Conservation (phyloP, 106 monocot genomes). For the Apostasia ramifera region DNA sequence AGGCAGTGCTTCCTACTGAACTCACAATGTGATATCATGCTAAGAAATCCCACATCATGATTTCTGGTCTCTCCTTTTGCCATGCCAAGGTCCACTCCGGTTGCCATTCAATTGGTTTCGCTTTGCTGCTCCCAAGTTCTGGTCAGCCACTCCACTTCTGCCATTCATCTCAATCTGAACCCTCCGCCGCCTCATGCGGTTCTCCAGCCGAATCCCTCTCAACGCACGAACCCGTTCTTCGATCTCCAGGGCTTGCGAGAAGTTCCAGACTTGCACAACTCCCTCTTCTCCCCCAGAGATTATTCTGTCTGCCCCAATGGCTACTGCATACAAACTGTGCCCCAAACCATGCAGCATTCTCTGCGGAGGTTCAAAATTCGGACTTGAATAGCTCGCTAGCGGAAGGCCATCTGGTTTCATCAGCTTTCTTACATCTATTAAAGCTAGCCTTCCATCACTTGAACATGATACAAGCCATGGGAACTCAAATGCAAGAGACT, state of each 20-base stretch:
- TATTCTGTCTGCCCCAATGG: slow-evolving; percentile 63
- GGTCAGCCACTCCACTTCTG: slow-evolving; percentile 34
- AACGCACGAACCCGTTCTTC: slow-evolving; percentile 51
- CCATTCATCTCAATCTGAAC: slow-evolving; percentile 52
- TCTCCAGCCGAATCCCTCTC: slow-evolving; percentile 48
- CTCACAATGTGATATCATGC: too few species aligned
- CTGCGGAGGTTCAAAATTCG: slow-evolving; percentile 56
- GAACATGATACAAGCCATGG: slow-evolving; percentile 86
- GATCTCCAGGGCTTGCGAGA: slow-evolving; percentile 69
- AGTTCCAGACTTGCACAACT: slow-evolving; percentile 69
- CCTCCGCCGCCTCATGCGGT: slow-evolving; percentile 71
- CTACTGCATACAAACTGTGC: slow-evolving; percentile 50
- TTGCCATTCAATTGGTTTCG: slow-evolving; percentile 41
- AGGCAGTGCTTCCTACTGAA: too few species aligned
- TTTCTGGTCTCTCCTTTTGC: slow-evolving; percentile 28
- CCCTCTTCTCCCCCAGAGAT: slow-evolving; percentile 75
- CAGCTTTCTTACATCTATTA: slow-evolving; percentile 74
- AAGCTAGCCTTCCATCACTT: slow-evolving; percentile 62
- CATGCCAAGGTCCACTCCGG: slow-evolving; percentile 41
- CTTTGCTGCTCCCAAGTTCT: slow-evolving; percentile 44
- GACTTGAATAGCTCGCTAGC: slow-evolving; percentile 2
- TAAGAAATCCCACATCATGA: neutral
- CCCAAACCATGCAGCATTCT: slow-evolving; percentile 80
- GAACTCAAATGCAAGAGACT: slow-evolving; percentile 75
- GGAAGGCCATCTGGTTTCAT: slow-evolving; percentile 17